Conservation (phyloP, 805 yeast species). For the Lipomyces japonicus region DNA sequence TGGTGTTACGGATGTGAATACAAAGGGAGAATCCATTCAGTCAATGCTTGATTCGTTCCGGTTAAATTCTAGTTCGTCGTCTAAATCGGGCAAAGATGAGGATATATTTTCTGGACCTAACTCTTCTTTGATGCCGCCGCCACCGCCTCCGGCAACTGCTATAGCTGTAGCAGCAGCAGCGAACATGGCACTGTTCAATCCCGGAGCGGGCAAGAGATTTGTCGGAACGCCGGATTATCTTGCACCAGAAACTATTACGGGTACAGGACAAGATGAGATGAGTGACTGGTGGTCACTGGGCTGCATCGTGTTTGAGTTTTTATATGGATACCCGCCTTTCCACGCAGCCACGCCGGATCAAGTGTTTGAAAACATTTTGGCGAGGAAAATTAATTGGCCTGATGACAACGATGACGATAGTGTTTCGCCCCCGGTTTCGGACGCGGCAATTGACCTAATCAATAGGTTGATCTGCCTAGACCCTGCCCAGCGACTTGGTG, state of each 20-base stretch:
- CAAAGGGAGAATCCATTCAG: slow-evolving; percentile 17
- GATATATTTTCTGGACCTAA: neutral
- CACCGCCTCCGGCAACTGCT: slow-evolving; percentile 15
- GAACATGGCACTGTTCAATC: slow-evolving; percentile 59
- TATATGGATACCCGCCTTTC: slow-evolving; percentile 93
- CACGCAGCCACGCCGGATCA: slow-evolving; percentile 73
- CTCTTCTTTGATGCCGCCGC: slow-evolving; percentile 10
- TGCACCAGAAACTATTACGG: slow-evolving; percentile 92
- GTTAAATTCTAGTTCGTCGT: slow-evolving; percentile 5
- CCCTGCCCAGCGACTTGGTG: slow-evolving; percentile 67
- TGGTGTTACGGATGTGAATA: neutral
- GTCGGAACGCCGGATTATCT: slow-evolving; percentile 98
- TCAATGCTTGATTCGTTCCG: slow-evolving; percentile 21
- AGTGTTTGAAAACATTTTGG: slow-evolving; percentile 78
- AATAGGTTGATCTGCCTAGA: slow-evolving; percentile 56
- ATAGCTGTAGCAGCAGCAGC: no score
- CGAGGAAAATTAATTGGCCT: slow-evolving; percentile 82
- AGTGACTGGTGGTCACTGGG: slow-evolving; percentile 99
- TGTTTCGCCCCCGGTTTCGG: slow-evolving; percentile 41
- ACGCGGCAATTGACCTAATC: slow-evolving; percentile 73
- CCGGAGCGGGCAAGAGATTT: slow-evolving; percentile 61
- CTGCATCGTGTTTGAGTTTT: slow-evolving; percentile 85
- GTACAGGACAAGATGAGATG: slow-evolving; percentile 73
- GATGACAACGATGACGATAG: slow-evolving; percentile 53
- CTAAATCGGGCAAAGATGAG: neutral